These are phyloP conservation scores for Filobasidium wieringae DNA, from an alignment of 768 basidiomycete species.

Conservation along the genomic window DNA sequence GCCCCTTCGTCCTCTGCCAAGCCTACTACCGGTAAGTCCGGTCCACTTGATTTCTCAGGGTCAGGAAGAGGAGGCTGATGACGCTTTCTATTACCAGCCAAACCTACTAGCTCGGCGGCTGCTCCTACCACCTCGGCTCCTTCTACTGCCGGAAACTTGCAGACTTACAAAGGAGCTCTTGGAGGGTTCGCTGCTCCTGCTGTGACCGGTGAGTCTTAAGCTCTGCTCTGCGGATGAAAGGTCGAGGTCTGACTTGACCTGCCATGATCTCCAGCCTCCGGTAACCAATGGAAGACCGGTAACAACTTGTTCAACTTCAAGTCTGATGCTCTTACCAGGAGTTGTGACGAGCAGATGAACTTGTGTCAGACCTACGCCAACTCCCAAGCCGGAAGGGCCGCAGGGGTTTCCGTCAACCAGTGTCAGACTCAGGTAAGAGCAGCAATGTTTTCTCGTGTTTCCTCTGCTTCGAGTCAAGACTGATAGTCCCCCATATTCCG, in stretches of 20 bases:
- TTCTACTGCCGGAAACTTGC: slow-evolving; percentile 13
- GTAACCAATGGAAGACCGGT: slow-evolving; percentile 7
- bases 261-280: slow-evolving; percentile 2
- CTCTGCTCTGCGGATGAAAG: too few relatives aligned
- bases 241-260: too few relatives aligned
- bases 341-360: slow-evolving; percentile 21
- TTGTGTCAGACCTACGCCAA: slow-evolving; percentile 18
- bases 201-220: slow-evolving; percentile 15
- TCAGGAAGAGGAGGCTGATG: background rate
- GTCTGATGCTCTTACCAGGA: slow-evolving; percentile 14
- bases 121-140: slow-evolving; percentile 3
- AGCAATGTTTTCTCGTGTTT: background rate
- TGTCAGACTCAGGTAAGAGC: slow-evolving; percentile 17
- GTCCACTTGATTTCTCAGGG: background rate
- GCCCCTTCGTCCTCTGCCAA: too few relatives aligned
- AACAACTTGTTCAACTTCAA: slow-evolving; percentile 17
- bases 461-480: background rate
- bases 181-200: slow-evolving; percentile 19
- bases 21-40: background rate
- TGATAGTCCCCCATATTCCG: background rate
- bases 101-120: background rate
- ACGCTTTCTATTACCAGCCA: background rate
- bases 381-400: slow-evolving; percentile 8
- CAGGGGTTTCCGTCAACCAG: slow-evolving; percentile 15
- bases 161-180: slow-evolving; percentile 21